Evolutionary conservation across 768 basidiomycete genomes (phyloP), one percentile per base, ranked within the genome.

Genomic region (Collybiopsis luxurians): DNA sequence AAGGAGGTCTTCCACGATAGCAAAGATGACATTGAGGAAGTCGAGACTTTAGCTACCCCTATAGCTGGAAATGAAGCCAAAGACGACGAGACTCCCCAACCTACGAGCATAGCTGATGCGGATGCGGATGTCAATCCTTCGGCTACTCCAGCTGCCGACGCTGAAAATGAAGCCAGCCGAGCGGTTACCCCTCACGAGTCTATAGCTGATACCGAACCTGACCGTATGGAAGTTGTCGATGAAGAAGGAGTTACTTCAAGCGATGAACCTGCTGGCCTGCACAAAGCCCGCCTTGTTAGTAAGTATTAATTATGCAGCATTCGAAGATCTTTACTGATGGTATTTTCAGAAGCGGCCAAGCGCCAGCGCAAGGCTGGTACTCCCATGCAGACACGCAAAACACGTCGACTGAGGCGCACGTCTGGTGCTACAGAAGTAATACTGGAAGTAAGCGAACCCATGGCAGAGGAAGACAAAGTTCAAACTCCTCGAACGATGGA

Each of bases 231-330:
- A 28, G 58, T 55, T 26, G 50, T 26, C 9, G 58, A 58, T 36
- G 59, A 66, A 3, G 66, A 67, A 21, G 66, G 56, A 23, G 59
- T 59, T 15, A 61, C 65, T 15, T 71, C 72, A 23, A 70, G 66
- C 23, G 71, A 73, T 52, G 75, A 75, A 43, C 70, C 70, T 24
- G 13, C 31, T 13, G 31, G 31, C 31, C 62, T 65, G 10, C 72
- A 70, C 53, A 63, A 61, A 26, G 69, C 68, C 12, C 53, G 53
- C 23, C 50, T 23, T 12, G 50, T 34, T 12, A 54, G 53, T 54
- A 21, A 54, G 40, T 51, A 51, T 12, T 23, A 51, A 51, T 13
- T 23, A 51, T n/a, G 17, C 17, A 10, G 57, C 73, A 75, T 77
- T 26, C 21, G 52, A 40, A n/a, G 12, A 27, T 23, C 24, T 24